Percentiles rank a stretch among this genome's conserved stretches.
These are phyloP conservation scores for Lichtheimia ornata DNA, from an alignment of 371 early-diverging fungal species.

Conservation along the genomic window DNA sequence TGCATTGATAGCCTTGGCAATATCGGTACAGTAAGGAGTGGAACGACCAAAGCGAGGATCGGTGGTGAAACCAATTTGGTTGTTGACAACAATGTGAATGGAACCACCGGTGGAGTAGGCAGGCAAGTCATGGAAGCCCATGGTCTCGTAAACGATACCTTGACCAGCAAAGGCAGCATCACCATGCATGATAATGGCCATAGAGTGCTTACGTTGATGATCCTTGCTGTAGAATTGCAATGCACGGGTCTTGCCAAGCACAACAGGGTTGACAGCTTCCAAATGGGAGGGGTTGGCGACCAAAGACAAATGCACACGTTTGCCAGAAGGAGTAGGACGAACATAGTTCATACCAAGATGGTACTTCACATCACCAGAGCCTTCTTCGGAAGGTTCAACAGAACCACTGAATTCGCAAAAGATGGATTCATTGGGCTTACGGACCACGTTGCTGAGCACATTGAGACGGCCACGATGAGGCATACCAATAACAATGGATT, in stretches of 20 bases:
- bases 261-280: slow-evolving; percentile 98
- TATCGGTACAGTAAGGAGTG: slow-evolving; percentile 96
- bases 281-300: slow-evolving; percentile 98
- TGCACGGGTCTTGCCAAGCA: slow-evolving; percentile 94
- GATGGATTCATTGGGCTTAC: slow-evolving; percentile 96
- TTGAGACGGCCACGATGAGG: slow-evolving; percentile 98
- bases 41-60: slow-evolving; percentile 94
- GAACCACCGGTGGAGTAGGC: slow-evolving; percentile 96
- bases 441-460: slow-evolving; percentile 95
- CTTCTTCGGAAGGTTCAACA: slow-evolving; percentile 80
- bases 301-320: slow-evolving; percentile 93
- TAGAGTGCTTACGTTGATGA: slow-evolving; percentile 73
- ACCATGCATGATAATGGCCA: slow-evolving; percentile 95
- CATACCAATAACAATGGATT: slow-evolving; percentile 96
- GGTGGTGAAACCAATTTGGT: slow-evolving; percentile 98
- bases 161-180: slow-evolving; percentile 98
- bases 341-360: slow-evolving; percentile 97
- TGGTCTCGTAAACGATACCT: slow-evolving; percentile 96
- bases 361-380: slow-evolving; percentile 98
- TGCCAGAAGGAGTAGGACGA: slow-evolving; percentile 94
- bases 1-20: slow-evolving; percentile 94
- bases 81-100: slow-evolving; percentile 97
- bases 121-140: slow-evolving; percentile 94
- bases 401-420: slow-evolving; percentile 94
- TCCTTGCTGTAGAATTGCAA: slow-evolving; percentile 93